Evolutionary conservation across 192 early-diverging fungal genomes (phyloP).

Genomic region (Chytriomyces sp.): DNA sequence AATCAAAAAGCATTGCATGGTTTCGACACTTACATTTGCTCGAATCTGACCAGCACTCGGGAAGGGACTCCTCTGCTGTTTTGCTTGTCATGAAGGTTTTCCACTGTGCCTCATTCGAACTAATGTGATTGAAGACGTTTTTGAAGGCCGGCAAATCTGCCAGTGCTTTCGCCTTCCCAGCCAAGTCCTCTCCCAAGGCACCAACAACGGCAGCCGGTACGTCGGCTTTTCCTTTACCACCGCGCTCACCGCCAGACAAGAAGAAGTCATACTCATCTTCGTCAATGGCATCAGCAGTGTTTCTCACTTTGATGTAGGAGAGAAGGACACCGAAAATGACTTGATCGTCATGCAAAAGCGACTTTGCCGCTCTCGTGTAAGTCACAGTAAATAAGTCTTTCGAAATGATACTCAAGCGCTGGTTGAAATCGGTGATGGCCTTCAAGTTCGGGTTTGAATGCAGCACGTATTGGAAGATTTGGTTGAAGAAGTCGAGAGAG

Average conservation of each 20-base stretch:
- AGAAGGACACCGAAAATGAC: constrained; percentile 87
- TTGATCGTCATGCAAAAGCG: constrained; percentile 91
- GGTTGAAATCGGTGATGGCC: constrained; percentile 60
- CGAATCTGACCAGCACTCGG: constrained; percentile 36
- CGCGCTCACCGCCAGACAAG: constrained; percentile 63
- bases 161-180: constrained; percentile 20
- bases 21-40: constrained; percentile 24
- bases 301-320: constrained; percentile 82
- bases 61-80: constrained; percentile 46
- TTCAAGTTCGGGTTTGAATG: constrained; percentile 68
- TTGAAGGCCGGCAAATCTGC: constrained; percentile 36
- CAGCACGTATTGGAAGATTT: constrained; percentile 87
- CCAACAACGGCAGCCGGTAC: constrained; percentile 16
- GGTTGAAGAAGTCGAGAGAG: constrained; percentile 94
- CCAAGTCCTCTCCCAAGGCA: constrained; percentile 42
- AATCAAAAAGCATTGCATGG: not conserved
- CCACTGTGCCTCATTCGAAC: constrained; percentile 44
- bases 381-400: constrained; percentile 84
- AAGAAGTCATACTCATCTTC: constrained; percentile 75
- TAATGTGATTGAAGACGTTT: constrained; percentile 36
- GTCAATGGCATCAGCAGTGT: constrained; percentile 91
- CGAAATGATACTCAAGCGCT: constrained; percentile 76
- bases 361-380: constrained; percentile 76
- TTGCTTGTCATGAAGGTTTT: constrained; percentile 36
- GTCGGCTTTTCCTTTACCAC: constrained; percentile 9